Conservation (phyloP, 495 filamentous ascomycete genomes). For the Hypoxylon perforatum region DNA sequence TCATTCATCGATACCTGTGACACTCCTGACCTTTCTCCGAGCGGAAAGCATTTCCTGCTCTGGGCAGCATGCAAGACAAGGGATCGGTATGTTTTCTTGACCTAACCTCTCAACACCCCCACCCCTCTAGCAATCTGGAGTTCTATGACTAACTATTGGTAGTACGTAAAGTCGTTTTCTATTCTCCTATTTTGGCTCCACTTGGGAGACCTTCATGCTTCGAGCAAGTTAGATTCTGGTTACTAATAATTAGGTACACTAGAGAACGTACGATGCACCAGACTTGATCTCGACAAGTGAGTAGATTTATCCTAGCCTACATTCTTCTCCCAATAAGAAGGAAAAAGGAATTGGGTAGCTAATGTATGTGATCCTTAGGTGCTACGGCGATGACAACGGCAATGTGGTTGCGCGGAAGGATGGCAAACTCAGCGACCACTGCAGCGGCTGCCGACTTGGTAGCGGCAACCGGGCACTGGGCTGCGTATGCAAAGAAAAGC, state of each 20-base stretch:
- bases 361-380: neutral
- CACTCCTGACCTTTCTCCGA: neutral
- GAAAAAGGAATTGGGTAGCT: neutral
- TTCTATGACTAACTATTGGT: too few species aligned
- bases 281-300: constrained; percentile 5
- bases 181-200: too few species aligned
- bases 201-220: too few species aligned
- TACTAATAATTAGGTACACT: too few species aligned
- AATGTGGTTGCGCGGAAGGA: neutral
- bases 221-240: too few species aligned
- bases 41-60: neutral
- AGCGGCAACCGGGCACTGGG: neutral
- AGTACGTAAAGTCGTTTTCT: too few species aligned
- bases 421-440: neutral
- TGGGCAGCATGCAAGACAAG: neutral
- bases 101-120: too few species aligned
- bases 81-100: neutral
- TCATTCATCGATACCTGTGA: neutral
- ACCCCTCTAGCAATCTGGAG: too few species aligned
- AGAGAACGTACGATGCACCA: neutral
- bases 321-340: neutral
- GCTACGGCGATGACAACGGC: neutral
- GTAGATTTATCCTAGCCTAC: neutral
- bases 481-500: neutral
- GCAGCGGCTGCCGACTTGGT: neutral